Base-by-base conservation (phyloP, 140 eudicot species). In the Bidens hawaiensis region DNA sequence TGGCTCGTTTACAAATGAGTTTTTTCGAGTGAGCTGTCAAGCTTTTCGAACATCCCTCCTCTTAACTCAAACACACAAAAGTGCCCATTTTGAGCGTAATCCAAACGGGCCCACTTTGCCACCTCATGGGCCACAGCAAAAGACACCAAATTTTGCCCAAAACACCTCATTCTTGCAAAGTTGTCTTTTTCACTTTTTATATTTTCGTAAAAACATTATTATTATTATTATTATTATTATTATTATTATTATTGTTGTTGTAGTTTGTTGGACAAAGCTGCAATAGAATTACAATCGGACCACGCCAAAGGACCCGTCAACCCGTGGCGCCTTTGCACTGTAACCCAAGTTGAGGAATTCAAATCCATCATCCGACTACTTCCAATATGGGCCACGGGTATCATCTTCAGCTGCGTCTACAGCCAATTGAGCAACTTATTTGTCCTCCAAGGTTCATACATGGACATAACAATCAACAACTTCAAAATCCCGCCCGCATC, bases 231-330 rank as follows among this genome's bases (percentile, higher is more conserved):
- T n/a, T n/a, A n/a, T n/a, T n/a, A n/a, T n/a, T n/a, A n/a, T n/a
- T n/a, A n/a, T n/a, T n/a, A n/a, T n/a, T n/a, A n/a, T n/a, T n/a
- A n/a, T n/a, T 38, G 11, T 41, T 54, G 4, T 31, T 65, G 63
- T 83, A 81, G 94, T 36, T 88, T 76, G 77, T 72, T 84, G 24
- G 96, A 88, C 81, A 84, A 77, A 71, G 96, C 96, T n/a, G 96
- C 96, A 3, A 87, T 88, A n/a, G 81, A 71, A 73, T 66, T 78
- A 24, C 76, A 74, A 40, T 73, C 84, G 0, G 95, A 87, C 34
- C 73, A 64, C 25, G 26, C 27, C 8, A 83, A 81, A 46, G 82
- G 76, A 40, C 45, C 83, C 6, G 23, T 62, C n/a, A 61, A 81
- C 46, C 79, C 89, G 0, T 88, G 94, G 96, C 55, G 79, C 40